Conservation (phyloP, 768 basidiomycete genomes). For the Tremella yokohamensis region DNA sequence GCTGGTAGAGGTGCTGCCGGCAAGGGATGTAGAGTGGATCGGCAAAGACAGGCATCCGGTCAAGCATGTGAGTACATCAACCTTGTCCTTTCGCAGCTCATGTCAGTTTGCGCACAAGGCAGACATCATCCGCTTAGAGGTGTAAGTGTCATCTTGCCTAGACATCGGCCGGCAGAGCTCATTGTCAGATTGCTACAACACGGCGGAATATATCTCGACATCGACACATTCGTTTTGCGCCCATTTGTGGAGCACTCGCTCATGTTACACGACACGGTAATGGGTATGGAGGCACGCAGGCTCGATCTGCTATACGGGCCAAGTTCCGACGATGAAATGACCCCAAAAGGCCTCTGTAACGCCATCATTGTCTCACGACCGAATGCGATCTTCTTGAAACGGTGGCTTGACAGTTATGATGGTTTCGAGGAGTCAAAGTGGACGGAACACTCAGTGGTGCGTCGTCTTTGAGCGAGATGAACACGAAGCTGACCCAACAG, state of each 20-base stretch:
- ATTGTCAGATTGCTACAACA: slow-evolving; percentile 30
- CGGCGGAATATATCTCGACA: slow-evolving; percentile 47
- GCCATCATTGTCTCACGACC: slow-evolving; percentile 41
- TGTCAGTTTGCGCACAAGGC: slow-evolving; percentile 46
- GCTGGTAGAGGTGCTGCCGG: slow-evolving; percentile 28
- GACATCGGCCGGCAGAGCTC: not conserved
- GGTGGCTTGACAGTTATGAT: slow-evolving; percentile 45
- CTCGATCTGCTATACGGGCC: slow-evolving; percentile 19
- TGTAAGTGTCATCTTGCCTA: slow-evolving; percentile 22
- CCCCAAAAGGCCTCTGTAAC: slow-evolving; percentile 45
- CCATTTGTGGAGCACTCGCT: slow-evolving; percentile 30
- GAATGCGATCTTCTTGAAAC: slow-evolving; percentile 28
- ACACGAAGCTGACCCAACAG: slow-evolving; percentile 11
- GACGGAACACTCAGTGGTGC: slow-evolving; percentile 45
- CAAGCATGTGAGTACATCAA: slow-evolving; percentile 23
- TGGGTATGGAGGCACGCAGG: slow-evolving; percentile 40
- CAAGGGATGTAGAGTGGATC: slow-evolving; percentile 34
- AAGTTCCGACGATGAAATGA: slow-evolving; percentile 36
- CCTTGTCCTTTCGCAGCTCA: not conserved
- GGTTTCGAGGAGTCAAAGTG: slow-evolving; percentile 37
- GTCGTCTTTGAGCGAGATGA: slow-evolving; percentile 2
- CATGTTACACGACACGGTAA: slow-evolving; percentile 36
- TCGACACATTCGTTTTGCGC: slow-evolving; percentile 43
- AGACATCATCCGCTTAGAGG: slow-evolving; percentile 44
- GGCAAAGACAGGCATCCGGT: slow-evolving; percentile 36